Conservation (phyloP, 768 basidiomycete species). For the Rhizopogon vinicolor region DNA sequence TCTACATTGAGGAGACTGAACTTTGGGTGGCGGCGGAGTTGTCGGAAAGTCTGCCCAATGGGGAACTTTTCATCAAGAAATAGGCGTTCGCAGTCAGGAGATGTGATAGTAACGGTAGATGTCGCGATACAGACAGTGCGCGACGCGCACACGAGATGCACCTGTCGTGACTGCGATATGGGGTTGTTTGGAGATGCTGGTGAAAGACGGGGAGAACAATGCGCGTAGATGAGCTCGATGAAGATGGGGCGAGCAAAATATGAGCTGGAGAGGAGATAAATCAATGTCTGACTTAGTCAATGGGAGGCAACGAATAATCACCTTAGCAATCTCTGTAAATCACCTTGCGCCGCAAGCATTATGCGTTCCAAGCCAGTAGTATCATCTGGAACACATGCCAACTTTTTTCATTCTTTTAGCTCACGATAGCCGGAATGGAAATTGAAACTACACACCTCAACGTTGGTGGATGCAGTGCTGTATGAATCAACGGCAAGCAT, state of each 20-base stretch:
- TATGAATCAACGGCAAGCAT: slow-evolving; percentile 23
- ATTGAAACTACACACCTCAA: slow-evolving; percentile 12
- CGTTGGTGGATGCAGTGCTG: slow-evolving; percentile 17
- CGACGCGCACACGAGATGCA: slow-evolving; percentile 54
- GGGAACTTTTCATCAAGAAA: slow-evolving; percentile 65
- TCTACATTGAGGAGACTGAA: slow-evolving; percentile 60
- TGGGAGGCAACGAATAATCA: slow-evolving; percentile 17
- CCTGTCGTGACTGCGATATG: slow-evolving; percentile 59
- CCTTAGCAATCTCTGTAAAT: slow-evolving; percentile 68
- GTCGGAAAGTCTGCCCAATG: slow-evolving; percentile 65
- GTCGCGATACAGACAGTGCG: slow-evolving; percentile 60
- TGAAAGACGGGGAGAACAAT: slow-evolving; percentile 31
- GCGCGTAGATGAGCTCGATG: slow-evolving; percentile 52
- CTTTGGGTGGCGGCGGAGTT: slow-evolving; percentile 45
- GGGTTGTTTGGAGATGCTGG: slow-evolving; percentile 43
- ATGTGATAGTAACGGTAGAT: slow-evolving; percentile 58
- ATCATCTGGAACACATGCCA: slow-evolving; percentile 17
- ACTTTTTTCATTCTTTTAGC: slow-evolving; percentile 13
- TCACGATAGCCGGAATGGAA: neutral
- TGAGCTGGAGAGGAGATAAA: slow-evolving; percentile 35
- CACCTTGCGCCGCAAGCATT: slow-evolving; percentile 64
- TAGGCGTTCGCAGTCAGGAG: slow-evolving; percentile 49
- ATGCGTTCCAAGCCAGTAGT: slow-evolving; percentile 61
- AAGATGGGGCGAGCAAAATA: slow-evolving; percentile 61
- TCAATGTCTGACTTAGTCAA: neutral